Conservation (phyloP, 441 rosid genomes). For the Sinapis alba region DNA sequence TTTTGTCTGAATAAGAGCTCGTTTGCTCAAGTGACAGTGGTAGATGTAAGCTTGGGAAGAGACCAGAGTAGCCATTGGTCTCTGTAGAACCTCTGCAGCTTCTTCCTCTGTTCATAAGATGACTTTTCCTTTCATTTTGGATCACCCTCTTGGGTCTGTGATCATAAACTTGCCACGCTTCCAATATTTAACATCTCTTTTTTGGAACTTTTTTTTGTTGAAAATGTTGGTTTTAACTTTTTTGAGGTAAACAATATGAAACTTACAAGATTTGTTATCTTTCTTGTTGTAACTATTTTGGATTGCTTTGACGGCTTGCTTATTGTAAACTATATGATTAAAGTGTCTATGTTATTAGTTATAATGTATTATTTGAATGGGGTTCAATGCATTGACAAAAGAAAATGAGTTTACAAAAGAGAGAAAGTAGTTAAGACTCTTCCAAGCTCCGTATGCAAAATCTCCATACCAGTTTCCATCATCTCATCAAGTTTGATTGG, state of each 20-base stretch:
- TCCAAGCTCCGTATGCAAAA: slow-evolving; percentile 28
- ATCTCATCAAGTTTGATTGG: slow-evolving; percentile 5
- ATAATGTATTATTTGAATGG: slow-evolving; percentile 7
- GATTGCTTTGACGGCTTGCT: background rate
- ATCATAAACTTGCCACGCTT: slow-evolving; percentile 48
- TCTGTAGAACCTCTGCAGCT: slow-evolving; percentile 18
- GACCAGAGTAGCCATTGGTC: slow-evolving; percentile 58
- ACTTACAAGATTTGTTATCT: background rate
- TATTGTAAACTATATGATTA: background rate
- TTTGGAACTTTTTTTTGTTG: background rate
- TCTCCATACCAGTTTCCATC: slow-evolving; percentile 15
- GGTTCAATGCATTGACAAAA: background rate
- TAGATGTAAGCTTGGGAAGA: slow-evolving; percentile 41
- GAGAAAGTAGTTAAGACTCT: slow-evolving; percentile 3
- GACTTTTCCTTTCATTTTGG: slow-evolving; percentile 27
- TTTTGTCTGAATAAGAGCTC: slow-evolving; percentile 23
- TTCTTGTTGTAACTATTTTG: background rate
- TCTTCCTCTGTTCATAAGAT: slow-evolving; percentile 18
- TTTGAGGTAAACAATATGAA: background rate
- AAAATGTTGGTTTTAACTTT: background rate
- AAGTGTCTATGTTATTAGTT: background rate
- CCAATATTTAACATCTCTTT: background rate
- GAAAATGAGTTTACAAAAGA: slow-evolving; percentile 10
- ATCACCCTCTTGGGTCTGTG: slow-evolving; percentile 33
- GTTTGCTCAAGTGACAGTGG: slow-evolving; percentile 35